Conservation (phyloP, 2,329 filamentous ascomycete species). For the Alternaria brassicicola region DNA sequence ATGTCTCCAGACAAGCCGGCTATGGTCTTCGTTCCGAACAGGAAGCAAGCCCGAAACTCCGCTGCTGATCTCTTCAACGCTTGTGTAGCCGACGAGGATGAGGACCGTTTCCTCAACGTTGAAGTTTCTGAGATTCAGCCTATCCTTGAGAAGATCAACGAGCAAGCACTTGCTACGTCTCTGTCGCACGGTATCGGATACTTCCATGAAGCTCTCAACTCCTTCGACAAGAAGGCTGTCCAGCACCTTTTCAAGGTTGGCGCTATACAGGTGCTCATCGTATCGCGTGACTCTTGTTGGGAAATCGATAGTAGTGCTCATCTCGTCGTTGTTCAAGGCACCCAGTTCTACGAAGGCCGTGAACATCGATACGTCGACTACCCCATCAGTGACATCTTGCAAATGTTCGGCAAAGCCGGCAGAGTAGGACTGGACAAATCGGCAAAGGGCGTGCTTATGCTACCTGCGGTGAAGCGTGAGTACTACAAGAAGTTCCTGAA, state of each 20-base stretch:
- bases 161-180: conserved; percentile 85
- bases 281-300: conserved; percentile 92
- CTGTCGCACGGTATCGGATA: conserved; percentile 94
- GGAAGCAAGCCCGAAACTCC: conserved; percentile 89
- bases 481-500: conserved; percentile 99
- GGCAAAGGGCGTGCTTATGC: conserved; percentile 93
- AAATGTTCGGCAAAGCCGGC: conserved; percentile 97
- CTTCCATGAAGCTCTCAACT: conserved; percentile 90
- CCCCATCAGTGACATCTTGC: conserved; percentile 87
- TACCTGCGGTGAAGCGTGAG: conserved; percentile 89
- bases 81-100: conserved; percentile 85
- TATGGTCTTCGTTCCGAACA: conserved; percentile 87
- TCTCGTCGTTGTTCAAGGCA: conserved; percentile 94
- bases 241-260: conserved; percentile 89
- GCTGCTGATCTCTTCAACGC: conserved; percentile 87
- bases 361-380: conserved; percentile 99
- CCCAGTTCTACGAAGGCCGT: conserved; percentile 94
- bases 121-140: conserved; percentile 81
- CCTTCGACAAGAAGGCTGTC: conserved; percentile 90
- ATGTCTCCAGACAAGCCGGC: conserved; percentile 88
- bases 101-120: conserved; percentile 90
- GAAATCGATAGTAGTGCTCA: conserved; percentile 88
- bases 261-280: conserved; percentile 83
- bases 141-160: conserved; percentile 81
- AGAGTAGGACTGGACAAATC: conserved; percentile 78